Conservation (phyloP, 305 asterid genomes). For the Rubia tinctorum region DNA sequence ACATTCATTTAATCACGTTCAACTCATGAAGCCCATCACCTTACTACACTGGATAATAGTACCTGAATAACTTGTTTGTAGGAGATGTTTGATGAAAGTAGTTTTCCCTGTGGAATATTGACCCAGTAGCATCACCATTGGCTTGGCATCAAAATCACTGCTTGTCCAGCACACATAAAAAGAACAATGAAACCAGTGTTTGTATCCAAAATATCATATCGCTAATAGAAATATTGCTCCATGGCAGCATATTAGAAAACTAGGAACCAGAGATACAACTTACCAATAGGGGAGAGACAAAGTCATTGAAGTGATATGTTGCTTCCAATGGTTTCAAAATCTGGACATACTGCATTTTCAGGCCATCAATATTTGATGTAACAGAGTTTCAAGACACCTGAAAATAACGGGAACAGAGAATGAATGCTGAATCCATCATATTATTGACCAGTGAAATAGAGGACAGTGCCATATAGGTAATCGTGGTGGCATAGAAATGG, state of each 20-base stretch:
- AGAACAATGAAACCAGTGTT: slow-evolving; percentile 19
- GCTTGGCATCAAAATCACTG: slow-evolving; percentile 98
- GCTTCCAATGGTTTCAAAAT: slow-evolving; percentile 82
- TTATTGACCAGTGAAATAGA: neutral
- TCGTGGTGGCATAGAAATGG: neutral
- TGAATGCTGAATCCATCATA: neutral
- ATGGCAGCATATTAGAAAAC: slow-evolving; percentile 3
- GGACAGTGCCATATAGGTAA: neutral
- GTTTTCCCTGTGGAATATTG: slow-evolving; percentile 98
- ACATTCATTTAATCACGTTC: too few relatives aligned
- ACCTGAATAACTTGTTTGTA: slow-evolving; percentile 84
- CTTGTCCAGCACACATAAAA: slow-evolving; percentile 48
- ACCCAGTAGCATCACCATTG: slow-evolving; percentile 99
- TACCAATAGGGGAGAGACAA: slow-evolving; percentile 89
- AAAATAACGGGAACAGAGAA: slow-evolving; percentile 9
- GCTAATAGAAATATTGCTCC: neutral
- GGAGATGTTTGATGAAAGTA: slow-evolving; percentile 92
- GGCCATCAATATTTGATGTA: slow-evolving; percentile 86
- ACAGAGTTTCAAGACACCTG: slow-evolving; percentile 76
- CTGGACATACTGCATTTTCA: slow-evolving; percentile 83
- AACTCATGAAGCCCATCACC: too few relatives aligned
- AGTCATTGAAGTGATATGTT: slow-evolving; percentile 78
- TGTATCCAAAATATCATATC: slow-evolving; percentile 14
- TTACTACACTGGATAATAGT: too few relatives aligned
- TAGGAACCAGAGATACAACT: slow-evolving; percentile 22